A percentile compares a stretch with the other conserved stretches of the same genome.
phyloP scores from a whole-genome alignment of 2,329 filamentous ascomycete genomes.

The Exophiala phaeomuriformis region DNA sequence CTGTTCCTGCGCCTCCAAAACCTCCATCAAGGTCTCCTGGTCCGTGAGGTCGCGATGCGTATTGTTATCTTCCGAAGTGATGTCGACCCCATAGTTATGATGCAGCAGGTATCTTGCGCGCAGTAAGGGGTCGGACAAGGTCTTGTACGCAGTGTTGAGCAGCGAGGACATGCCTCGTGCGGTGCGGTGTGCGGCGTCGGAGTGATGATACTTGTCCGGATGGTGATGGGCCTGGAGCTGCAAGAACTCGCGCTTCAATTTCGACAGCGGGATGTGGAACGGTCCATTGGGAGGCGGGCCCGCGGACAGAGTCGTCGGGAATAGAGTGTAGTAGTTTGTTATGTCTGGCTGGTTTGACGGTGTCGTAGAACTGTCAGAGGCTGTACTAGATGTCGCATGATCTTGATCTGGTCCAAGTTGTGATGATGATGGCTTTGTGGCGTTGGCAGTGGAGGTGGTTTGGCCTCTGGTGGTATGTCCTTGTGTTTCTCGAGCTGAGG shows the following conservation, averaged over 20 bases:
- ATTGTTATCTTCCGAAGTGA: conserved; percentile 66
- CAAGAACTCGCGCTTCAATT: conserved; percentile 76
- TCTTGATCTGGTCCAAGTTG: not conserved
- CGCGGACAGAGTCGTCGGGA: conserved; percentile 66
- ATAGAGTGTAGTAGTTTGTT: conserved; percentile 74
- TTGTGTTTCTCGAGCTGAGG: not conserved
- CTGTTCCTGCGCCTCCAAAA: conserved; percentile 70
- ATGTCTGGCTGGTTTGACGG: conserved; percentile 9
- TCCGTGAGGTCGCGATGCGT: conserved; percentile 55
- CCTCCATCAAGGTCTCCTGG: conserved; percentile 69
- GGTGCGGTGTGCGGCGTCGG: conserved; percentile 43
- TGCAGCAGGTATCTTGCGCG: conserved; percentile 82
- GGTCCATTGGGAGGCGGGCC: conserved; percentile 71
- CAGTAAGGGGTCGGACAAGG: conserved; percentile 66
- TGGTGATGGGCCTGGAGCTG: conserved; percentile 58
- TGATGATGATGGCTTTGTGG: not conserved
- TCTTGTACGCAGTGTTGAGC: conserved; percentile 90
- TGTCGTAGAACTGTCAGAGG: too few species aligned
- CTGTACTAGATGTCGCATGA: too few species aligned
- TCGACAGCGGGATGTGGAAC: conserved; percentile 64
- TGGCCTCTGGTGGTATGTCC: not conserved
- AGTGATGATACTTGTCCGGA: conserved; percentile 44
- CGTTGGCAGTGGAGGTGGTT: not conserved
- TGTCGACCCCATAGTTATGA: conserved; percentile 61
- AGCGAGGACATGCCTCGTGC: conserved; percentile 72